A percentile compares a stretch with the other conserved stretches of the same genome.
These are phyloP conservation scores for Zopfia rhizophila DNA, from an alignment of 2,329 filamentous ascomycete species.

Conservation along the genomic window DNA sequence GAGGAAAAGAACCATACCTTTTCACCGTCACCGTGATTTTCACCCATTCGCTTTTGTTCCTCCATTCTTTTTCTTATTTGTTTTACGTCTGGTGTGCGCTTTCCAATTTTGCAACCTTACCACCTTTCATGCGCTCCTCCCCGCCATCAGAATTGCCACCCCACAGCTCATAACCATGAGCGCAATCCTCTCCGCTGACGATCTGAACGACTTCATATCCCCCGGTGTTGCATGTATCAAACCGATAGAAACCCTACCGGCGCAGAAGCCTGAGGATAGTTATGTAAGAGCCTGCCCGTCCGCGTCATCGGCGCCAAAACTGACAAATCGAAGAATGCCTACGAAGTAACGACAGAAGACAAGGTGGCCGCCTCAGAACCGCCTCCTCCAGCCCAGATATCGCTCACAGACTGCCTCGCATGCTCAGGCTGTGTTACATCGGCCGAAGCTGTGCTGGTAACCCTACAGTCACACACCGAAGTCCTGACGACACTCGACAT, in stretches of 20 bases:
- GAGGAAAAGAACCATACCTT: slow-evolving; percentile 19
- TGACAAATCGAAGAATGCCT: slow-evolving; percentile 61
- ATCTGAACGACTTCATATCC: slow-evolving; percentile 98
- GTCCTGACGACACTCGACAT: slow-evolving; percentile 84
- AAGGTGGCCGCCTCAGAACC: slow-evolving; percentile 67
- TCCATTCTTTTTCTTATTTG: slow-evolving; percentile 28
- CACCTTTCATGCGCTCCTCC: too few relatives aligned
- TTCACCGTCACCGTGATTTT: background rate
- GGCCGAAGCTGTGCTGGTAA: slow-evolving; percentile 96
- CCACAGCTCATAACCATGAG: slow-evolving; percentile 74
- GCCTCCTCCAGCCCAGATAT: slow-evolving; percentile 85
- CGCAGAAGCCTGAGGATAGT: slow-evolving; percentile 60
- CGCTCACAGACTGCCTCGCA: slow-evolving; percentile 94
- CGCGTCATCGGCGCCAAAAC: slow-evolving; percentile 29
- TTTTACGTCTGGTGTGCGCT: too few relatives aligned
- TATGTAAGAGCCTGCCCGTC: slow-evolving; percentile 49
- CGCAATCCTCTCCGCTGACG: slow-evolving; percentile 95
- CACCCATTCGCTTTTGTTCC: slow-evolving; percentile 25
- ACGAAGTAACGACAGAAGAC: slow-evolving; percentile 95
- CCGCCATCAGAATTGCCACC: slow-evolving; percentile 23
- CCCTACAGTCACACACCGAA: slow-evolving; percentile 91
- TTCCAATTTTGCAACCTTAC: too few relatives aligned
- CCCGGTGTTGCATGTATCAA: slow-evolving; percentile 98
- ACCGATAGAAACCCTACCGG: slow-evolving; percentile 89
- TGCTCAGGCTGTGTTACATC: slow-evolving; percentile 98